Conservation (phyloP, 2,329 filamentous ascomycete species). For the Ophiosphaerella narmari region DNA sequence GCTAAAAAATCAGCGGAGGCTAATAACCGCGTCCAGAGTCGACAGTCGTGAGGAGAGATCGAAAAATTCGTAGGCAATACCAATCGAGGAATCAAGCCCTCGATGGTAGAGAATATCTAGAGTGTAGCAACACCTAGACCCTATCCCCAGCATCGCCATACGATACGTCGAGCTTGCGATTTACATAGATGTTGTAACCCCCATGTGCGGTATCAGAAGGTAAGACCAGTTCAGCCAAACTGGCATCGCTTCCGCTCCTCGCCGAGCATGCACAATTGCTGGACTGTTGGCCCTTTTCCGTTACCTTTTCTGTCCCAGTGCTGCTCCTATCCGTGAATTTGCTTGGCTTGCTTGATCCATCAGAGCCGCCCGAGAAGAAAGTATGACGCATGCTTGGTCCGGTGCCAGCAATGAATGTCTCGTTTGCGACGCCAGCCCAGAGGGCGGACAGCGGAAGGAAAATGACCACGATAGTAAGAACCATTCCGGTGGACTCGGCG, state of each 20-base stretch:
- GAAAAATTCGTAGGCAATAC: too few relatives aligned
- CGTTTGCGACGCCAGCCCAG: slow-evolving; percentile 58
- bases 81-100: too few relatives aligned
- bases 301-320: slow-evolving; percentile 16
- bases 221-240: slow-evolving; percentile 7
- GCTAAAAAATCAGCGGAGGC: too few relatives aligned
- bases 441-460: slow-evolving; percentile 69
- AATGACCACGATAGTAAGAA: slow-evolving; percentile 63
- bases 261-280: slow-evolving; percentile 19
- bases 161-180: slow-evolving; percentile 29
- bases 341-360: slow-evolving; percentile 8
- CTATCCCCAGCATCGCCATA: slow-evolving; percentile 11
- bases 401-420: slow-evolving; percentile 21
- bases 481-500: slow-evolving; percentile 59
- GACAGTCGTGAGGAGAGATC: too few relatives aligned
- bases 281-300: slow-evolving; percentile 11
- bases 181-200: slow-evolving; percentile 19
- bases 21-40: too few relatives aligned
- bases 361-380: slow-evolving; percentile 31
- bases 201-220: not conserved
- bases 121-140: slow-evolving; percentile 2
- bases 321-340: slow-evolving; percentile 6
- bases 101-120: not conserved
- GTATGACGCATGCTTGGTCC: slow-evolving; percentile 33
- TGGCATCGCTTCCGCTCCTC: slow-evolving; percentile 23